A percentile compares a stretch with the other conserved stretches of the same genome.
These are phyloP conservation scores for Blattamonas nauphoetae DNA, from an alignment of 78 protist genomes.

Conservation along the genomic window DNA sequence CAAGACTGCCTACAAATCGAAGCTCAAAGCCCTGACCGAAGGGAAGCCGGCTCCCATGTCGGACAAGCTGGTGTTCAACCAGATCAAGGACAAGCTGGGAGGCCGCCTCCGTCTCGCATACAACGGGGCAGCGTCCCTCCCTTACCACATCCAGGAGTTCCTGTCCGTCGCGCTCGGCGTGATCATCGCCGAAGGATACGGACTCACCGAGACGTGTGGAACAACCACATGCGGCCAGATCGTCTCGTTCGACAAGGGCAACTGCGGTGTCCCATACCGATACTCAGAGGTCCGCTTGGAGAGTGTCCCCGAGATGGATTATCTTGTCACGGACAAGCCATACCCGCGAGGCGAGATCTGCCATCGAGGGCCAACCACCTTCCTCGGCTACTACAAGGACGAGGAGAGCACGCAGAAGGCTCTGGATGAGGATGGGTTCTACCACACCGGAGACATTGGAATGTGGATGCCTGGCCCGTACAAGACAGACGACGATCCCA, in stretches of 20 bases:
- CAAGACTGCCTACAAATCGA: neutral
- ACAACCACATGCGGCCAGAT: neutral
- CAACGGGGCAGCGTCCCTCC: slow-evolving; percentile 12
- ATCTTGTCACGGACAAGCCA: slow-evolving; percentile 13
- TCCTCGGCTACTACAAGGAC: slow-evolving; percentile 27
- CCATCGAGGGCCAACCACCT: neutral
- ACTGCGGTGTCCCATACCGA: neutral
- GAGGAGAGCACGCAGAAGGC: neutral
- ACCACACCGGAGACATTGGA: slow-evolving; percentile 11
- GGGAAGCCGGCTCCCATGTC: neutral
- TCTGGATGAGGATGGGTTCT: slow-evolving; percentile 9
- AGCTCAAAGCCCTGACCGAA: neutral
- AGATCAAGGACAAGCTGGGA: slow-evolving; percentile 16
- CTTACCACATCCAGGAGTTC: neutral
- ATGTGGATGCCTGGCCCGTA: neutral
- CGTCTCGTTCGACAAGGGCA: neutral
- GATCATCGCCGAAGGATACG: slow-evolving; percentile 15
- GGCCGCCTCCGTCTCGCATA: slow-evolving; percentile 6
- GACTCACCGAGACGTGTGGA: slow-evolving; percentile 5
- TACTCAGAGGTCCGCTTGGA: slow-evolving; percentile 9
- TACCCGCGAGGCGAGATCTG: slow-evolving; percentile 13
- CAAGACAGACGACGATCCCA: neutral
- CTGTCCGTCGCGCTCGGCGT: neutral
- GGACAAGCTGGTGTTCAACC: slow-evolving; percentile 21
- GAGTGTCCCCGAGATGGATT: slow-evolving; percentile 6